Percentiles rank a stretch among this genome's conserved stretches.
phyloP scores from a whole-genome alignment of 768 basidiomycete genomes.

The Calocera viscosa region DNA sequence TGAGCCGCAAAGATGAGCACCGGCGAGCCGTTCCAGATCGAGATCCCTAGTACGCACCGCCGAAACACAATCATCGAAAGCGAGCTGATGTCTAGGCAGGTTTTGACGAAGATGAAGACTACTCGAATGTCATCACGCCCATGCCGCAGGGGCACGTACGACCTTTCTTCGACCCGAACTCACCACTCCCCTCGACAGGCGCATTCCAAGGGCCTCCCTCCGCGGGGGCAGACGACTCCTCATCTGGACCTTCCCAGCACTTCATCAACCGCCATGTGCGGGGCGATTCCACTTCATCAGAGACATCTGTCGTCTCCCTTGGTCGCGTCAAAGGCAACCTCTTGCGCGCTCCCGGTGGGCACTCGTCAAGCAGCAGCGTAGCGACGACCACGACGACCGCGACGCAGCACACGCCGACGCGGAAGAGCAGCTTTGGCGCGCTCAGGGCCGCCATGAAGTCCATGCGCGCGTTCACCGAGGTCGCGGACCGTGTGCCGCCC shows the following conservation, averaged over 20 bases:
- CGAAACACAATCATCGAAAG: no score
- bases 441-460: constrained; percentile 79
- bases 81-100: not conserved
- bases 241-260: not conserved
- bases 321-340: not conserved
- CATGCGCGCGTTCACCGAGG: constrained; percentile 35
- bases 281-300: constrained; percentile 67
- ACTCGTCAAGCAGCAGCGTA: not conserved
- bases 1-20: not conserved
- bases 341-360: not conserved
- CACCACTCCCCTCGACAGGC: not conserved
- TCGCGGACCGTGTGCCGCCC: constrained; percentile 46
- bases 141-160: not conserved
- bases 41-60: not conserved
- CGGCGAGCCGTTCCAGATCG: not conserved
- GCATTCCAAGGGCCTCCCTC: not conserved
- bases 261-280: constrained; percentile 34
- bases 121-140: not conserved
- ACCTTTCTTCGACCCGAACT: constrained; percentile 1
- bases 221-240: not conserved
- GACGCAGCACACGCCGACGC: constrained; percentile 44
- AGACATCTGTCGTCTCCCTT: constrained; percentile 46
- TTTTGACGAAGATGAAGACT: constrained; percentile 6
- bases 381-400: constrained; percentile 26
- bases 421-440: constrained; percentile 76